phyloP scores from a whole-genome alignment of 805 yeast genomes.

The Saturnispora saitoi region DNA sequence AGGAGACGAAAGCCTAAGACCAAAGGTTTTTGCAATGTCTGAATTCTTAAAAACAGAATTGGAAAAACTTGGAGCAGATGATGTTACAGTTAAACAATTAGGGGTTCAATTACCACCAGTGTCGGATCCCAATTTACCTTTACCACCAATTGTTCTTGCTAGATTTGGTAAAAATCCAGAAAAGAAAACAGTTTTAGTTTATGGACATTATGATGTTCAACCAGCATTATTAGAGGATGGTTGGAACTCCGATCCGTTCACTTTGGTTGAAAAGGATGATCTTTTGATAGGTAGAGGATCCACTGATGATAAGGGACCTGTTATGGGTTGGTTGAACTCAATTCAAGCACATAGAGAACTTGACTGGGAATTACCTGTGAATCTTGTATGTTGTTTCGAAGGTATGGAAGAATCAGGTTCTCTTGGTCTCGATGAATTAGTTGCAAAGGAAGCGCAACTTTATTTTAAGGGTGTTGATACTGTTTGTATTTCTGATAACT shows the following conservation, averaged over 20 bases:
- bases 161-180: slow-evolving; percentile 73
- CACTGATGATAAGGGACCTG: slow-evolving; percentile 98
- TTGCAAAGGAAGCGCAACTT: slow-evolving; percentile 64
- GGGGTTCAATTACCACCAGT: slow-evolving; percentile 93
- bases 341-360: slow-evolving; percentile 83
- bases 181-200: slow-evolving; percentile 83
- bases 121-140: slow-evolving; percentile 49
- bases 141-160: slow-evolving; percentile 94
- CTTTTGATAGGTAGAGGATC: slow-evolving; percentile 87
- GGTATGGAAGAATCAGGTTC: slow-evolving; percentile 99
- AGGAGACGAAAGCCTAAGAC: slow-evolving; percentile 80
- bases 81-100: slow-evolving; percentile 70
- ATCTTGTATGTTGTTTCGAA: slow-evolving; percentile 86
- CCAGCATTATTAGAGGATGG: slow-evolving; percentile 92
- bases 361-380: slow-evolving; percentile 86
- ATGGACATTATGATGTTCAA: slow-evolving; percentile 98
- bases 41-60: slow-evolving; percentile 68
- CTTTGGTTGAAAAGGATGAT: slow-evolving; percentile 56
- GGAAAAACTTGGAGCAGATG: slow-evolving; percentile 64
- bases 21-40: slow-evolving; percentile 85
- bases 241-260: slow-evolving; percentile 91
- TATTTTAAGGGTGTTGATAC: slow-evolving; percentile 89
- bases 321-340: slow-evolving; percentile 91
- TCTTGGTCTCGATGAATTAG: slow-evolving; percentile 77
- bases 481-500: slow-evolving; percentile 93